Evolutionary conservation across 2,329 filamentous ascomycete genomes (phyloP), one percentile per base, ranked within the genome.

Genomic region (Fusarium humuli): DNA sequence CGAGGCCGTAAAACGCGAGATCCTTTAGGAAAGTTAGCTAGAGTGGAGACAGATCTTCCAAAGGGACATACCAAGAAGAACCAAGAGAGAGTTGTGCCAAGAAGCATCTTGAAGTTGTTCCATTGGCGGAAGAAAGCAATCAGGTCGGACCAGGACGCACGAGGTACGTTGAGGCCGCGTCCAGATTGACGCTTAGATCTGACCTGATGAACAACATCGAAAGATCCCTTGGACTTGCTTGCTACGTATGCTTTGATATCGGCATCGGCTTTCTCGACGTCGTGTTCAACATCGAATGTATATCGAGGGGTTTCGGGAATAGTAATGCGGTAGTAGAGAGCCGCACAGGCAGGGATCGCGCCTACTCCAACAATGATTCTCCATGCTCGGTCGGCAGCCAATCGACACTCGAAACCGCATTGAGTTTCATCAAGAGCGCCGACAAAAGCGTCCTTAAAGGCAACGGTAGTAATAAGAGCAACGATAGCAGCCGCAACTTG

Each of bases 221-320:
- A 81, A 2, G 82, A 79, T n/a, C 83, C 82, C 68, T 83, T 82
- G 1, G 81, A 78, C 67, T 82, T 80, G 76, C 84, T 86, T 2
- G 83, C 76, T 61, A 88, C 81, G 57, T 88, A 88, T 10, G 86
- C 86, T 72, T 89, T 88, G 72, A 92, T 89, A 72, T 95, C 93
- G 13, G 88, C 89, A 61, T 91, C 89, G 30, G 88, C 93, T 81
- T 93, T 92, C 78, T 92, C 87, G 30, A 93, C 85, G 75, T 96
- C 92, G 62, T 89, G 90, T 29, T 89, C 86, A 3, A 96, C 88
- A 77, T 96, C 93, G 72, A 94, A 94, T 2, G 92, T 94, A 79
- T 94, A 95, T 40, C 92, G 88, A 40, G 92, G 92, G 6, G 93
- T 94, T 81, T 96, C 93, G 11, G 93, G 93, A 62, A 96, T 94